Percentiles rank a stretch among this genome's conserved stretches.
Conservation (phyloP, 176 grass and related monocot species). For the Zizania latifolia region DNA sequence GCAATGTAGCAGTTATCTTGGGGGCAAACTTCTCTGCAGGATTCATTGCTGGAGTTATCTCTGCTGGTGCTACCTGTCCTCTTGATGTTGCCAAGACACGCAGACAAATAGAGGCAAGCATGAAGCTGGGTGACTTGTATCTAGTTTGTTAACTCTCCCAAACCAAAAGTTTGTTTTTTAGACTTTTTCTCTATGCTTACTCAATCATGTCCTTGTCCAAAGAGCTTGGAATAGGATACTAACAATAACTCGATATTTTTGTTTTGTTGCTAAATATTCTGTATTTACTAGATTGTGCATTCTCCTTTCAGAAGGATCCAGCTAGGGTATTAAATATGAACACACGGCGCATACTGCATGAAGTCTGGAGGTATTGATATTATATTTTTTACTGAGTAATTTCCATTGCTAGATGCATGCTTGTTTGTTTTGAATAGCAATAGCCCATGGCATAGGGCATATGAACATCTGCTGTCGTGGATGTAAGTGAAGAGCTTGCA, state of each 20-base stretch:
- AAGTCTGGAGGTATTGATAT: conserved; percentile 76
- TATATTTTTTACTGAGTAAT: background rate
- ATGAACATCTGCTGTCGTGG: background rate
- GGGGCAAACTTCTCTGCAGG: conserved; percentile 75
- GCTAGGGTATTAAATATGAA: conserved; percentile 64
- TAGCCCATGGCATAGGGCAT: background rate
- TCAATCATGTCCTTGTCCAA: background rate
- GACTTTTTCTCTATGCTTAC: background rate
- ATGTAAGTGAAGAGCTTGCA: background rate
- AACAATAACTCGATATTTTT: background rate
- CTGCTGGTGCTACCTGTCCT: conserved; percentile 76
- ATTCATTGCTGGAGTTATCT: conserved; percentile 74
- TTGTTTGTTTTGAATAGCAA: background rate
- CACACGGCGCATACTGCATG: conserved; percentile 60
- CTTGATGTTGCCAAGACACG: conserved; percentile 93
- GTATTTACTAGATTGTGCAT: background rate
- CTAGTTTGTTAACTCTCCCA: background rate
- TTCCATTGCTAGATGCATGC: background rate
- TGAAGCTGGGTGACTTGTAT: background rate
- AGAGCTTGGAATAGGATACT: background rate
- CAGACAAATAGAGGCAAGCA: conserved; percentile 79
- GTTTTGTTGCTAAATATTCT: background rate
- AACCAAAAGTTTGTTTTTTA: background rate
- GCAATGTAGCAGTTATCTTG: conserved; percentile 46
- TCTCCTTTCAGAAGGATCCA: conserved; percentile 73